Evolutionary conservation across 495 filamentous ascomycete genomes (phyloP), one percentile per base, ranked within the genome.

Genomic region (Aspergillus sparsus): DNA sequence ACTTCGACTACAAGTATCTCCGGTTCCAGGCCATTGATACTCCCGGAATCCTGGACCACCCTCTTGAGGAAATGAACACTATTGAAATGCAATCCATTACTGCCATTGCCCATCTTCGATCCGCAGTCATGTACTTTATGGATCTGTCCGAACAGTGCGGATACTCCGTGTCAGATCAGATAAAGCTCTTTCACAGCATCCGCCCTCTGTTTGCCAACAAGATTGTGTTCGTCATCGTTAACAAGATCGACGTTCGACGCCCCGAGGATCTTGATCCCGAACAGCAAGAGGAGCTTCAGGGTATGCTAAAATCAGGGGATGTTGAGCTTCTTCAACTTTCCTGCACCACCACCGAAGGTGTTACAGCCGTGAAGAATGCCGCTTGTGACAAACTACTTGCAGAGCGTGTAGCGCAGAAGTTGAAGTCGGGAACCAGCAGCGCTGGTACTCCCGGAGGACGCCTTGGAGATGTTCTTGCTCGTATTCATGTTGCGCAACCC

Each of bases 1-100:
- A 98, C 72, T 97, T 98, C 67, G 94, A 98, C 79, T 98, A 97
- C 82, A 96, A 96, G 73, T 98, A 96, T 77, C 82, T 97, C 49
- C 87, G 92, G 49, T 97, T 96, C 79, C 90, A 94, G 73, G 89
- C 85, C 65, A 94, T 90, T 74, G 91, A 84, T 83, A 96, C 83
- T 63, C 93, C 93, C 11, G 94, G 94, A 74, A 96, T 98, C 71
- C 80, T 98, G 57, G 94, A 98, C 69, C 95, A 98, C 72, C 95
- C 94, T 12, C 83, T 98, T 9, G 95, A 98, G 76, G 94, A 98
- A 78, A 98, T 98, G 94, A 98, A 98, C 77, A 97, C 94, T 9
- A 98, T 98, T 71, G 95, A 98, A 75, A 97, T 98, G 93, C 94
- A 92, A 73, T 92, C 88, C 13, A 97, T 98, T 62, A 97, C 93